phyloP scores from a whole-genome alignment of 169 alveolate genomes.

The Cryptosporidium baileyi region DNA sequence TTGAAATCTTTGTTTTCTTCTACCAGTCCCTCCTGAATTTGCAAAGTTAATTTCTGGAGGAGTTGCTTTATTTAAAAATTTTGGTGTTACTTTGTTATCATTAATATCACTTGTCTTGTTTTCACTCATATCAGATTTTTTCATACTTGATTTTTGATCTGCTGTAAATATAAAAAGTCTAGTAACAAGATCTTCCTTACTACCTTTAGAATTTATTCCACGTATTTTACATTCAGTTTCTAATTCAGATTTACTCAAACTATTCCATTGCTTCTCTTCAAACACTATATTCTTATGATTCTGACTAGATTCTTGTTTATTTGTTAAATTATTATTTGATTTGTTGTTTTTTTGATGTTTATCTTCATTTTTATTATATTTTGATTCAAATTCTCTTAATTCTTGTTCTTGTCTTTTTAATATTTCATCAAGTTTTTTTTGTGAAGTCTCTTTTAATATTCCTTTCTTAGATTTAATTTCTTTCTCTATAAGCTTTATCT shows the following conservation, averaged over 20 bases:
- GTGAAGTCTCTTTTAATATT: constrained; percentile 11
- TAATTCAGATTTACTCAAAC: constrained; percentile 62
- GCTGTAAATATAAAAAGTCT: constrained; percentile 47
- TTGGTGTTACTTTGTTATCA: not conserved
- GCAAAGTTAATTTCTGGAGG: constrained; percentile 60
- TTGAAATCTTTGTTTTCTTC: constrained; percentile 23
- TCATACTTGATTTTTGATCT: constrained; percentile 42
- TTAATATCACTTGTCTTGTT: not conserved
- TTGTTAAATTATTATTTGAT: not conserved
- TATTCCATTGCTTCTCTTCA: constrained; percentile 66
- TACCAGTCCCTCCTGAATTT: constrained; percentile 60
- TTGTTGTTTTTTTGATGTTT: not conserved
- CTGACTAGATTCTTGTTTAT: not conserved
- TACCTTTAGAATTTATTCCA: constrained; percentile 53
- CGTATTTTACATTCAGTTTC: constrained; percentile 45
- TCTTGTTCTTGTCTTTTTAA: constrained; percentile 48
- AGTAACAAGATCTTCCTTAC: constrained; percentile 52
- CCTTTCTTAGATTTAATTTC: constrained; percentile 56
- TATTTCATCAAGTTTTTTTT: constrained; percentile 9
- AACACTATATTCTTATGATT: not conserved
- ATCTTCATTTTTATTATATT: not conserved
- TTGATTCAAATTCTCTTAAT: constrained; percentile 13
- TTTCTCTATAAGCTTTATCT: constrained; percentile 38
- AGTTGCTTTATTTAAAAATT: not conserved
- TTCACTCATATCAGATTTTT: not conserved